A percentile compares a stretch with the other conserved stretches of the same genome.
Evolutionary conservation across 148 eudicot species (phyloP).

Genomic region (Rhododendron griersonianum): DNA sequence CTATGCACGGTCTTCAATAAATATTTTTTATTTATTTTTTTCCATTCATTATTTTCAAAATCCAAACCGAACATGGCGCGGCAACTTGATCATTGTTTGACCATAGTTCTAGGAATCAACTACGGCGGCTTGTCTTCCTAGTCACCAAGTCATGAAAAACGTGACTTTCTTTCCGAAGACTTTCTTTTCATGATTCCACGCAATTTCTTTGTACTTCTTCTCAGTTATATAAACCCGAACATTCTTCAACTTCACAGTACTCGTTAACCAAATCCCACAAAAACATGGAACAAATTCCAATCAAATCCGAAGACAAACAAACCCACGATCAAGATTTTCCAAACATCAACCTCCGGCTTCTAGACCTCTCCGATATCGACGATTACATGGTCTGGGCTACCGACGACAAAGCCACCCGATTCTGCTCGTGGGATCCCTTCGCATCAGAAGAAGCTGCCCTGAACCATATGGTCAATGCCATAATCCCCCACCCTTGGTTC

Average conservation of each 20-base stretch:
- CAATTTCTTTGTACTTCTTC: neutral
- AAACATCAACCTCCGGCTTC: conserved; percentile 21
- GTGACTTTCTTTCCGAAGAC: neutral
- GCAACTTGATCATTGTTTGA: neutral
- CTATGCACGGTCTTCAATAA: no score
- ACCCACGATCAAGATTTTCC: neutral
- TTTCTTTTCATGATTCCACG: neutral
- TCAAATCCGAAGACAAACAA: neutral
- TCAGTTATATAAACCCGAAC: neutral
- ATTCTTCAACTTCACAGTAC: neutral
- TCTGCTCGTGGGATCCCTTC: conserved; percentile 29
- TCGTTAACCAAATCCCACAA: neutral
- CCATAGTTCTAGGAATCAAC: neutral
- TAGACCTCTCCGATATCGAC: conserved; percentile 34
- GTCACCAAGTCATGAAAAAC: neutral
- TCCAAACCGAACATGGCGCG: no score
- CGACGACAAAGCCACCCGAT: conserved; percentile 18
- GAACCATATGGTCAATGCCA: conserved; percentile 13
- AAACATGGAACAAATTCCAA: neutral
- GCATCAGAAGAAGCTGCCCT: conserved; percentile 32
- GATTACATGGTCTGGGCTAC: conserved; percentile 46
- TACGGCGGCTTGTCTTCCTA: neutral
- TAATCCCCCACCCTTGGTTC: conserved; percentile 30
- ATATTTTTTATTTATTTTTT: no score
- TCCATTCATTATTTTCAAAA: no score